phyloP scores from a whole-genome alignment of 768 basidiomycete genomes.

The Trametes cinnabarina region DNA sequence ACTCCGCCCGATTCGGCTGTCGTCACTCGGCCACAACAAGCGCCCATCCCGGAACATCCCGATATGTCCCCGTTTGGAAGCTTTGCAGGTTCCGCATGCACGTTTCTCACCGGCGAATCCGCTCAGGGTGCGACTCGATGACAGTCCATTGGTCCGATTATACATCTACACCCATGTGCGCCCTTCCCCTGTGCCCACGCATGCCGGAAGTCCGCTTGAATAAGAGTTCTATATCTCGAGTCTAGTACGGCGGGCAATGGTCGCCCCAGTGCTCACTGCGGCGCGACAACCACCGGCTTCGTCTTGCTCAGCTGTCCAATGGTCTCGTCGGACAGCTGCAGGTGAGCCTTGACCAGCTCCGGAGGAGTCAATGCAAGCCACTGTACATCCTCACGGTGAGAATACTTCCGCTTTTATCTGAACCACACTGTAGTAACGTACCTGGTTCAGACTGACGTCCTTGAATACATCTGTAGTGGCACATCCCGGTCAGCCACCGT shows the following conservation, averaged over 20 bases:
- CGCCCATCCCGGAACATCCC: conserved; percentile 1
- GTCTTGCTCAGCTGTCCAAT: conserved; percentile 48
- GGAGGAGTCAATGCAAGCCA: conserved; percentile 62
- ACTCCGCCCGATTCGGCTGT: conserved; percentile 2
- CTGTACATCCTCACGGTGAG: conserved; percentile 27
- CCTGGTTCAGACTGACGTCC: conserved; percentile 33
- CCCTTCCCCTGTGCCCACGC: background rate
- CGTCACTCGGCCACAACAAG: conserved; percentile 1
- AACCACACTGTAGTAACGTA: background rate
- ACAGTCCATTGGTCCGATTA: background rate
- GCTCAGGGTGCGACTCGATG: background rate
- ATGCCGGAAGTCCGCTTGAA: too few relatives aligned
- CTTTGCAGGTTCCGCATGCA: conserved; percentile 7
- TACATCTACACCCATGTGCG: background rate
- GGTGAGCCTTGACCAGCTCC: conserved; percentile 57
- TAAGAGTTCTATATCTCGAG: too few relatives aligned
- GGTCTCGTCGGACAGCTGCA: conserved; percentile 50
- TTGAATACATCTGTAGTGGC: conserved; percentile 27
- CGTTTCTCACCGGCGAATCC: conserved; percentile 14
- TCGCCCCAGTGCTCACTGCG: conserved; percentile 10
- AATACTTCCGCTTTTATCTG: background rate
- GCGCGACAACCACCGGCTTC: conserved; percentile 46
- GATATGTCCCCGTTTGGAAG: conserved; percentile 12
- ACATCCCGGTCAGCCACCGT: background rate
- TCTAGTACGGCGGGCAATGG: too few relatives aligned